Evolutionary conservation across 345 rosid species (phyloP).

Genomic region (Durio zibethinus): DNA sequence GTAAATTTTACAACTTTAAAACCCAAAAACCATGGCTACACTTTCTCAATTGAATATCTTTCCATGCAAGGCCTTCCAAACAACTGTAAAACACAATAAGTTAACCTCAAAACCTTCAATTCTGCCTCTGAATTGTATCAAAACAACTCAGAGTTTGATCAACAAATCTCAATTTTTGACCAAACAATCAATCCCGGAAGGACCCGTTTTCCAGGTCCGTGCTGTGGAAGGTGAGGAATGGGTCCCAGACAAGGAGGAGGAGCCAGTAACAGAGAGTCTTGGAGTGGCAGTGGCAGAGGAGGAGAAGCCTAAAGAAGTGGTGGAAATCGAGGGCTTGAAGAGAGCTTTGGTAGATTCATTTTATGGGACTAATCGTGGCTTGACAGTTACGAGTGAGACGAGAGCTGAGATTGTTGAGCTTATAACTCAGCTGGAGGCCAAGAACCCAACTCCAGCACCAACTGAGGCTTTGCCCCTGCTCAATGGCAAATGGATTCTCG

Average conservation of each 20-base stretch:
- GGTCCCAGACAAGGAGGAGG: constrained; percentile 31
- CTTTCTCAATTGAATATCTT: constrained; percentile 42
- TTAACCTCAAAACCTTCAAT: constrained; percentile 20
- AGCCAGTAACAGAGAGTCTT: background rate
- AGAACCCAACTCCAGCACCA: constrained; percentile 82
- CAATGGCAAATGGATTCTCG: constrained; percentile 93
- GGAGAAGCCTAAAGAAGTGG: constrained; percentile 32
- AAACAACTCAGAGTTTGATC: background rate
- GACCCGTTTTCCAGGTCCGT: constrained; percentile 29
- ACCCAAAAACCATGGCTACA: constrained; percentile 41
- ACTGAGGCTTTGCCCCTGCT: constrained; percentile 75
- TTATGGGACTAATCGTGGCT: constrained; percentile 77
- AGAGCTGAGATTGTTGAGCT: constrained; percentile 88
- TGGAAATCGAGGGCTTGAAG: constrained; percentile 61
- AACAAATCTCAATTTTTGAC: background rate
- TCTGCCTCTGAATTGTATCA: constrained; percentile 13
- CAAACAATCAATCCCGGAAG: constrained; percentile 17
- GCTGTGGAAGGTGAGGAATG: constrained; percentile 34
- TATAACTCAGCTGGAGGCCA: constrained; percentile 77
- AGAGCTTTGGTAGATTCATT: constrained; percentile 59
- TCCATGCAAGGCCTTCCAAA: constrained; percentile 37
- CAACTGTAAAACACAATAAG: constrained; percentile 12
- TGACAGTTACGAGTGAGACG: constrained; percentile 72
- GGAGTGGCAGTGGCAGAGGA: constrained; percentile 43
- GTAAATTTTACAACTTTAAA: background rate